These are phyloP conservation scores for Begonia loranthoides DNA, from an alignment of 306 rosid genomes.

Conservation along the genomic window DNA sequence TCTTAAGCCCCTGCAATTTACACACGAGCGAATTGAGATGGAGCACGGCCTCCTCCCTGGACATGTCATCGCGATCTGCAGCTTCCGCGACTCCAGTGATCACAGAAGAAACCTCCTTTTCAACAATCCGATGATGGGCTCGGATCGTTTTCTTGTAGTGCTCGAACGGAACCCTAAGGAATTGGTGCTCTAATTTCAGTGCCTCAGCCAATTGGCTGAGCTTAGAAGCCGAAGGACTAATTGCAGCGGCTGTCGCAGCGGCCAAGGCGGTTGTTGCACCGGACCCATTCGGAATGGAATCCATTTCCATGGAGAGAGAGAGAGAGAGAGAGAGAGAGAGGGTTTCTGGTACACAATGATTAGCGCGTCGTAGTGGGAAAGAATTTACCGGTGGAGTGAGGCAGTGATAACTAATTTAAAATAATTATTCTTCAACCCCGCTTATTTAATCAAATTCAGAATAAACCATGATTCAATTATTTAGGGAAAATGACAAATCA, in stretches of 20 bases:
- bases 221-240: slow-evolving; percentile 25
- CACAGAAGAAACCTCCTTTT: slow-evolving; percentile 76
- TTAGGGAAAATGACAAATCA: too few relatives aligned
- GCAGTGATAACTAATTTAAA: neutral
- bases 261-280: slow-evolving; percentile 18
- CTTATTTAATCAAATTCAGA: neutral
- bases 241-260: slow-evolving; percentile 6
- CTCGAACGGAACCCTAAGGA: slow-evolving; percentile 92
- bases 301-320: slow-evolving; percentile 27
- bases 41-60: slow-evolving; percentile 49
- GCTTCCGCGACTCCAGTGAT: slow-evolving; percentile 50
- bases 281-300: slow-evolving; percentile 48
- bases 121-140: slow-evolving; percentile 65
- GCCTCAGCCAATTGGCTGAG: slow-evolving; percentile 45
- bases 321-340: slow-evolving; percentile 1
- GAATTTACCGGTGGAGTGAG: neutral
- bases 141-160: slow-evolving; percentile 95
- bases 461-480: too few relatives aligned
- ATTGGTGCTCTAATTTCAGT: slow-evolving; percentile 88
- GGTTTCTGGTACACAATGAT: too few relatives aligned
- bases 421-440: neutral
- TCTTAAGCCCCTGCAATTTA: slow-evolving; percentile 72
- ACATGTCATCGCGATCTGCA: slow-evolving; percentile 26
- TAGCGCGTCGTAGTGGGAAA: neutral
- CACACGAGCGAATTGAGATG: slow-evolving; percentile 78